Conservation (phyloP, 2,329 filamentous ascomycete genomes). For the Hortaea werneckii region DNA sequence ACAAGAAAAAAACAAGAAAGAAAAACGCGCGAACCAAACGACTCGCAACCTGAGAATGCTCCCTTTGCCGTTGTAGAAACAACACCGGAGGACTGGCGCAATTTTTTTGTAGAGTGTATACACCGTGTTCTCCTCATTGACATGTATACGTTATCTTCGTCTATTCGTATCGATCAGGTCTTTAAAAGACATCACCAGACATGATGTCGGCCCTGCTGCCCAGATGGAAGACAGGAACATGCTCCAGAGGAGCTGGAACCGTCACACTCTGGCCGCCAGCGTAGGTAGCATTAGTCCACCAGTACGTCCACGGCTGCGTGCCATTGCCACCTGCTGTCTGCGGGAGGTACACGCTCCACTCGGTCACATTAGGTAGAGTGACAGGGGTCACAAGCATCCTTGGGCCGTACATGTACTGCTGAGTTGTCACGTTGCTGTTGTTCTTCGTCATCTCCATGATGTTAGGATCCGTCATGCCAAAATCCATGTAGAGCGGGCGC, state of each 20-base stretch:
- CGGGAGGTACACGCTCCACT: constrained; percentile 30
- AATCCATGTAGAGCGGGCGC: constrained; percentile 32
- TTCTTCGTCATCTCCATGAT: constrained; percentile 13
- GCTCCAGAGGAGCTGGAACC: constrained; percentile 20
- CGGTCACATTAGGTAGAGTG: constrained; percentile 26
- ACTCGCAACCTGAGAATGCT: no score
- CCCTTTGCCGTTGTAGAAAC: no score
- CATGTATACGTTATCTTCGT: no score
- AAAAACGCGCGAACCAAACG: no score
- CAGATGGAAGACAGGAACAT: constrained; percentile 22
- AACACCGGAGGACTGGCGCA: no score
- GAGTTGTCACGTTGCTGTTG: constrained; percentile 27
- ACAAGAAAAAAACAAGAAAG: no score
- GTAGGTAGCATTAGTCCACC: constrained; percentile 32
- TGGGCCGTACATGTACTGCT: constrained; percentile 33
- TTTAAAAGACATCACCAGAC: constrained; percentile 16
- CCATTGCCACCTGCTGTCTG: constrained; percentile 13
- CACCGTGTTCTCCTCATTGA: no score
- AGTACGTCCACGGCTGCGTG: constrained; percentile 29
- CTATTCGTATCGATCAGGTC: no score
- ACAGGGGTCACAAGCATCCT: constrained; percentile 28
- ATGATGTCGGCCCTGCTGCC: constrained; percentile 16
- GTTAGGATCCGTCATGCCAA: constrained; percentile 21
- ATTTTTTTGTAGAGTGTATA: no score
- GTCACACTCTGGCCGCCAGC: constrained; percentile 26